Conservation (phyloP, 2,329 filamentous ascomycete genomes). For the Alternaria sp. region DNA sequence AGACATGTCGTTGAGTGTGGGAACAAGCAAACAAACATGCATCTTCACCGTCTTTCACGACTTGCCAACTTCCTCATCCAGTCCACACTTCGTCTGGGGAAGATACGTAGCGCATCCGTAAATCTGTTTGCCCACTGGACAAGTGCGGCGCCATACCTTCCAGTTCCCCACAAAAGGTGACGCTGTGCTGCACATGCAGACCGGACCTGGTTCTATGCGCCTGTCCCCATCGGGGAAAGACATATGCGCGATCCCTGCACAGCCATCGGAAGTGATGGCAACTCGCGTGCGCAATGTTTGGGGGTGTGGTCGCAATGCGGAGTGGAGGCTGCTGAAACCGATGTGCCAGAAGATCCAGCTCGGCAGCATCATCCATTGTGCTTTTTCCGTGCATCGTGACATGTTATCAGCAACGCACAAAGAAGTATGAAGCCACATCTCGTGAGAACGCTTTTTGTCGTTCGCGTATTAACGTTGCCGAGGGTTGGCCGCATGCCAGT, state of each 20-base stretch:
- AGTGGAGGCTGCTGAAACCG: constrained; percentile 38
- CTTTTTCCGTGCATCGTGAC: neutral
- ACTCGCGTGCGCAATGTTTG: constrained; percentile 45
- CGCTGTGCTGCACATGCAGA: constrained; percentile 37
- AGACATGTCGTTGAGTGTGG: constrained; percentile 7
- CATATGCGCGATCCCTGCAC: constrained; percentile 32
- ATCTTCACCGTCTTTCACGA: constrained; percentile 29
- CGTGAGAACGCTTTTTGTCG: constrained; percentile 5
- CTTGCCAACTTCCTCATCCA: constrained; percentile 32
- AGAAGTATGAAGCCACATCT: neutral
- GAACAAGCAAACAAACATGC: constrained; percentile 30
- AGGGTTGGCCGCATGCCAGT: constrained; percentile 25
- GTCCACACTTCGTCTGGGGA: constrained; percentile 36
- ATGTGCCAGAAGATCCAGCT: constrained; percentile 26
- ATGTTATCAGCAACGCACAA: neutral
- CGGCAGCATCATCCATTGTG: constrained; percentile 1
- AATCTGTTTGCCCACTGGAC: constrained; percentile 30
- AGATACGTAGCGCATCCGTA: constrained; percentile 40
- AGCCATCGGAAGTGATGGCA: constrained; percentile 35
- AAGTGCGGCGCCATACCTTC: constrained; percentile 34
- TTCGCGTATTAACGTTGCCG: constrained; percentile 20
- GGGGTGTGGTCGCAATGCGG: constrained; percentile 15
- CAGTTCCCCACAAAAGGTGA: constrained; percentile 48
- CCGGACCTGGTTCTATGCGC: constrained; percentile 31
- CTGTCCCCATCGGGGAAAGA: constrained; percentile 29